Evolutionary conservation across 106 monocot species (phyloP).

Genomic region (Acorus calamus): DNA sequence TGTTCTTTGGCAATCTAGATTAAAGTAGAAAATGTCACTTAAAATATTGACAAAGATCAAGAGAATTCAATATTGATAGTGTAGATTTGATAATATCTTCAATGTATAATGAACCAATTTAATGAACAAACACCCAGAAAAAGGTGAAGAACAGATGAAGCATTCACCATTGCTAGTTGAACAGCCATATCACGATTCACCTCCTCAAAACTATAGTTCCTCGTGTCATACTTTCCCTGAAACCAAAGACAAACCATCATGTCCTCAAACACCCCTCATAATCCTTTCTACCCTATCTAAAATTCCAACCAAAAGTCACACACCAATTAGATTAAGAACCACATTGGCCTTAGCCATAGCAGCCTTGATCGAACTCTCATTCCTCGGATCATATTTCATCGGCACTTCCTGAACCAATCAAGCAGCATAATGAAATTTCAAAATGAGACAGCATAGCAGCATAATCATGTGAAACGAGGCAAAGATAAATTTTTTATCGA

Average conservation of each 20-base stretch:
- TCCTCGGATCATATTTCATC: slow-evolving; percentile 94
- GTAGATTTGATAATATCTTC: too few species aligned
- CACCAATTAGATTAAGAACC: slow-evolving; percentile 94
- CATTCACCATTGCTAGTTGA: slow-evolving; percentile 84
- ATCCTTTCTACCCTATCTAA: not conserved
- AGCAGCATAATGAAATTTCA: not conserved
- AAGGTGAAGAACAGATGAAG: not conserved
- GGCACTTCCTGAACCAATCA: slow-evolving; percentile 65
- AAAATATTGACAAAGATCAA: too few species aligned
- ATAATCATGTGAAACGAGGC: not conserved
- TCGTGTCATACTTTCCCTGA: slow-evolving; percentile 92
- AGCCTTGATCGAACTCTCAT: slow-evolving; percentile 95
- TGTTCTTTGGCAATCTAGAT: too few species aligned
- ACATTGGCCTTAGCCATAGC: slow-evolving; percentile 99
- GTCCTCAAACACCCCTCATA: too few species aligned
- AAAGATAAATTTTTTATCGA: not conserved
- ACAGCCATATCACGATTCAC: slow-evolving; percentile 84
- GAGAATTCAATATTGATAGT: too few species aligned
- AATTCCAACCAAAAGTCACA: slow-evolving; percentile 12
- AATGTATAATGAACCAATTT: too few species aligned
- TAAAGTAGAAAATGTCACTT: too few species aligned
- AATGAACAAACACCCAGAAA: not conserved
- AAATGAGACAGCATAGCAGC: slow-evolving; percentile 1
- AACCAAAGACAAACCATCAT: slow-evolving; percentile 3
- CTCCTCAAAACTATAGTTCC: slow-evolving; percentile 96